Percentiles rank a stretch among this genome's conserved stretches.
phyloP scores from a whole-genome alignment of 2,329 filamentous ascomycete species.

The Graphilbum sp. region DNA sequence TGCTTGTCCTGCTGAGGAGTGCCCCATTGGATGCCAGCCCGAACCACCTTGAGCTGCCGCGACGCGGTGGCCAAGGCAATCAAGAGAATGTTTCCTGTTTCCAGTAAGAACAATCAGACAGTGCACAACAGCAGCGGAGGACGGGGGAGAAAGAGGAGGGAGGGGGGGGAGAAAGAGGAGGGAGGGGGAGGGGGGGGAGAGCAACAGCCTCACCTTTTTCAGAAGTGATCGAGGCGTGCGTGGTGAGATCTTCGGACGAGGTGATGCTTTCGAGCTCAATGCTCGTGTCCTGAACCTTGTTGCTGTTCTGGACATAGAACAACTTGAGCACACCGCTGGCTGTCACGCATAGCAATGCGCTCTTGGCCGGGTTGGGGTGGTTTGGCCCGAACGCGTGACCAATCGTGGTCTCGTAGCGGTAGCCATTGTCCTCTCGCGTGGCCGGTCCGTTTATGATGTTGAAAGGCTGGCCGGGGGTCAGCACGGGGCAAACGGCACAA shows the following conservation, averaged over 20 bases:
- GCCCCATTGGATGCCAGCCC: slow-evolving; percentile 61
- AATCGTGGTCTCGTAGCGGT: slow-evolving; percentile 52
- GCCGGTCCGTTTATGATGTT: slow-evolving; percentile 43
- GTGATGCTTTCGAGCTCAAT: slow-evolving; percentile 60
- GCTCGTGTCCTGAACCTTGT: slow-evolving; percentile 53
- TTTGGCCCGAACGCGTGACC: slow-evolving; percentile 53
- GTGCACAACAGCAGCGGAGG: too few species aligned
- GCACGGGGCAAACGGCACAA: background rate
- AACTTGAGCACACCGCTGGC: slow-evolving; percentile 58
- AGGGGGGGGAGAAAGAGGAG: slow-evolving; percentile 5
- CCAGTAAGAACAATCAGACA: too few species aligned
- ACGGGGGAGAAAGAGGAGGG: too few species aligned
- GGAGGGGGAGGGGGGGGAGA: slow-evolving; percentile 5
- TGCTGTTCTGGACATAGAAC: slow-evolving; percentile 60
- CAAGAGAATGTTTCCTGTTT: slow-evolving; percentile 32
- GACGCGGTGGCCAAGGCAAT: slow-evolving; percentile 53
- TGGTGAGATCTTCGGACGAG: slow-evolving; percentile 58
- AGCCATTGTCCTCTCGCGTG: slow-evolving; percentile 43
- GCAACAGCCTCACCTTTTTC: slow-evolving; percentile 64
- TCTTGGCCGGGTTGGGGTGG: slow-evolving; percentile 55
- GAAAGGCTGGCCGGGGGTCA: slow-evolving; percentile 21
- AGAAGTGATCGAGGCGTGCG: slow-evolving; percentile 60
- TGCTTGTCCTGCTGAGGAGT: slow-evolving; percentile 39
- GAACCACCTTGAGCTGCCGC: slow-evolving; percentile 58
- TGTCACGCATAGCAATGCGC: slow-evolving; percentile 62